Conservation (phyloP, 352 stramenopile genomes). For the Phytophthora rubi region DNA sequence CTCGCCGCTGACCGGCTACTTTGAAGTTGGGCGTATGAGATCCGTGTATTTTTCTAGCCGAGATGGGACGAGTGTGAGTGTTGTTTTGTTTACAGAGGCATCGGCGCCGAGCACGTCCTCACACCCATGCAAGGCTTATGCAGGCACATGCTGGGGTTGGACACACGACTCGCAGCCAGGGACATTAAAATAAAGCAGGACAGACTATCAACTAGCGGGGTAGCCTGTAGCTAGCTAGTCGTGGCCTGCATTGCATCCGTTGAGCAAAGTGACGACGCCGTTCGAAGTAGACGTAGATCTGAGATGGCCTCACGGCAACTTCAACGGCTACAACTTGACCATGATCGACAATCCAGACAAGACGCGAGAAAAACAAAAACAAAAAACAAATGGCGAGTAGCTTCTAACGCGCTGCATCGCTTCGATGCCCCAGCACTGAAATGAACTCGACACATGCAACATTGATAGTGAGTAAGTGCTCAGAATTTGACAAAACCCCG, state of each 20-base stretch:
- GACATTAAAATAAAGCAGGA: slow-evolving; percentile 1
- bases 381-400: not conserved
- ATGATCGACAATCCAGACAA: not conserved
- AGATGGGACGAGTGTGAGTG: not conserved
- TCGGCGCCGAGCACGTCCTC: not conserved
- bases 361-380: not conserved
- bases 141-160: not conserved
- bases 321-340: not conserved
- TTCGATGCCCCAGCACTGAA: not conserved
- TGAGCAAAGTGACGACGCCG: not conserved
- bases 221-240: not conserved
- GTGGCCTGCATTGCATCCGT: not conserved
- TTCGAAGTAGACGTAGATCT: not conserved
- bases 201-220: not conserved
- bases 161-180: not conserved
- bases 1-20: not conserved
- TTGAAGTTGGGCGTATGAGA: not conserved
- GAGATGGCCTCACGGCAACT: slow-evolving; percentile 1
- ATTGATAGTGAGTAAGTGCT: not conserved
- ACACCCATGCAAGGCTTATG: not conserved
- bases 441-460: not conserved
- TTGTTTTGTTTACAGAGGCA: slow-evolving; percentile 1
- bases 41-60: not conserved
- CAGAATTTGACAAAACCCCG: not conserved
- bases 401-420: not conserved